Evolutionary conservation across 78 protist species (phyloP), one percentile per base, ranked within the genome.

Genomic region (Anaeramoeba flamelloides): DNA sequence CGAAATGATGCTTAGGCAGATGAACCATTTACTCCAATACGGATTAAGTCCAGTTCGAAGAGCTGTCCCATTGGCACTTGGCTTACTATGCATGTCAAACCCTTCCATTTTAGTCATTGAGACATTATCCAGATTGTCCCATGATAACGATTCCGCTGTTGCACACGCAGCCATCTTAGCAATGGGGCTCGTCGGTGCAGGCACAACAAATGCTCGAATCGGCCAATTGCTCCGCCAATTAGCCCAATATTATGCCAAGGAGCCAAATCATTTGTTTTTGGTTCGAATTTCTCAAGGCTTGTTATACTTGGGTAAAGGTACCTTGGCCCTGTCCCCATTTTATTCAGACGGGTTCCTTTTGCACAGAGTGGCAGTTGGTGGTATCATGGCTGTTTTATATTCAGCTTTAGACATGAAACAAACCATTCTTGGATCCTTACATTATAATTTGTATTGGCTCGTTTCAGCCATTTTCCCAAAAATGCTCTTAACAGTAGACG

Each of bases 231-330:
- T 96, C 31, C 88, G 96, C 37, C 85, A 90, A 26, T 87, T 94
- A 75, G 89, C 95, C 33, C 78, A 76, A 41, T 94, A 85, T 82
- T 93, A 93, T 84, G n/a, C 37, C 36, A 86, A 81, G 79, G 85
- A 86, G 4, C 40, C 89, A 1, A 78, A 83, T 17, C 0, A 74
- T 38, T 37, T 82, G 1, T 86, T 83, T 36, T 38, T 83, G 0
- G 85, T 80, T 1, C 81, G 89, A 30, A 3, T 86, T 8, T 76
- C 74, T 1, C 78, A 85, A 86, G 99, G 97, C 1, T 86, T 96
- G 32, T 74, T 91, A 31, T 91, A 91, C 87, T 65, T 92, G 79
- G 99, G 98, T 86, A 97, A 97, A 83, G 98, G 98, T 41, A 90
- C 91, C 26, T 76, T 94, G 79, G 84, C 92, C 74, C 81, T 94